Evolutionary conservation across 495 filamentous ascomycete genomes (phyloP).

Genomic region (Chaetomidium leptoderma): DNA sequence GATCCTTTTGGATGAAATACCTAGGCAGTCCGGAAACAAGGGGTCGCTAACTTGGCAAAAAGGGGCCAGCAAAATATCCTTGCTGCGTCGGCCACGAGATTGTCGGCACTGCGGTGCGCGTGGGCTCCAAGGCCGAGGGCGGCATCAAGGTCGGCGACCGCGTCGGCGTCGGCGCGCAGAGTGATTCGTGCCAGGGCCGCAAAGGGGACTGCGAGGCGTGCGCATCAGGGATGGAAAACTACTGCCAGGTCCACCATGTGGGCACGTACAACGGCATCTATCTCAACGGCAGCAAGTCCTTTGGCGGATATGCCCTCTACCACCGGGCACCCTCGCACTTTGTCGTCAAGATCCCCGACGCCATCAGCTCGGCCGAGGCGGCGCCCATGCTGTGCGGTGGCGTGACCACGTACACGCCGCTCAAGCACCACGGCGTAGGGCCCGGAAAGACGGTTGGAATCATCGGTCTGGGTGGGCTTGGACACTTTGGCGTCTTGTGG

Average conservation of each 20-base stretch:
- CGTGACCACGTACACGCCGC: slow-evolving; percentile 70
- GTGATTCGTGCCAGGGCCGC: slow-evolving; percentile 55
- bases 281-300: slow-evolving; percentile 56
- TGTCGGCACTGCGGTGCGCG: slow-evolving; percentile 66
- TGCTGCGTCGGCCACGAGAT: slow-evolving; percentile 82
- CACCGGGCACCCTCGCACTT: slow-evolving; percentile 71
- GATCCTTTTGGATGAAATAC: background rate
- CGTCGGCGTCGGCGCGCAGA: slow-evolving; percentile 83
- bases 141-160: slow-evolving; percentile 72
- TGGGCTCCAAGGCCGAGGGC: slow-evolving; percentile 54
- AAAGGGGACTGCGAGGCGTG: slow-evolving; percentile 66
- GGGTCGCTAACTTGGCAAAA: background rate
- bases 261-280: slow-evolving; percentile 69
- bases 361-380: slow-evolving; percentile 45
- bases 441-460: slow-evolving; percentile 80
- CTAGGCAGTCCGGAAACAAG: no score
- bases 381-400: slow-evolving; percentile 89
- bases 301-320: slow-evolving; percentile 69
- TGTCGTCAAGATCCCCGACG: slow-evolving; percentile 72
- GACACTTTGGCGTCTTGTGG: slow-evolving; percentile 64
- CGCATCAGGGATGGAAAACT: slow-evolving; percentile 55
- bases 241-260: slow-evolving; percentile 56
- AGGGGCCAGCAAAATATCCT: slow-evolving; percentile 63
- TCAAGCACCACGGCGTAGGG: slow-evolving; percentile 67
- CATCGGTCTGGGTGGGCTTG: slow-evolving; percentile 77